These are phyloP conservation scores for Fusarium globosum DNA, from an alignment of 2,329 filamentous ascomycete species.

Conservation along the genomic window DNA sequence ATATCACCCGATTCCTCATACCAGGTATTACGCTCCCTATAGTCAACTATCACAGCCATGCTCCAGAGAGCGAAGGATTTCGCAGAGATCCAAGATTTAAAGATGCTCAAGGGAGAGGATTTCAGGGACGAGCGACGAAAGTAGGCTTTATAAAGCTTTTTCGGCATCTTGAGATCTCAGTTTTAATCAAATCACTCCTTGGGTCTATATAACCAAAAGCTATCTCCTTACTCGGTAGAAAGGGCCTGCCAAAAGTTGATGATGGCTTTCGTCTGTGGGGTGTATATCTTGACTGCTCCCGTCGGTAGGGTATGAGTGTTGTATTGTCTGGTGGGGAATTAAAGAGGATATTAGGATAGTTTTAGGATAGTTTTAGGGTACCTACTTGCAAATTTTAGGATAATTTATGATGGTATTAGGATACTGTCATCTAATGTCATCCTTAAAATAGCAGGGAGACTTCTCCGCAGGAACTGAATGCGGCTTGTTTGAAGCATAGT, in stretches of 20 bases:
- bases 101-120: neutral
- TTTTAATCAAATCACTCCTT: neutral
- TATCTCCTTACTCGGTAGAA: neutral
- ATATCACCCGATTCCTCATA: neutral
- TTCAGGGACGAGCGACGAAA: neutral
- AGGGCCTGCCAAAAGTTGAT: neutral
- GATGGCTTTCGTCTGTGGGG: neutral
- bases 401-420: neutral
- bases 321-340: neutral
- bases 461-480: neutral
- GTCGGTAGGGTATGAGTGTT: neutral
- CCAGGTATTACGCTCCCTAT: neutral
- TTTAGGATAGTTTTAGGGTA: neutral
- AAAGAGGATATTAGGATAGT: neutral
- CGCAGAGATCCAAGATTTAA: too few species aligned
- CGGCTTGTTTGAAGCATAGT: neutral
- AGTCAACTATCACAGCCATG: neutral
- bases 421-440: neutral
- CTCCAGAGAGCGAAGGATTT: neutral
- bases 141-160: neutral
- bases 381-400: neutral
- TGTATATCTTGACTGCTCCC: neutral
- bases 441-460: neutral
- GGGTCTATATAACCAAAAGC: neutral
- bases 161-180: neutral